Evolutionary conservation across 495 filamentous ascomycete genomes (phyloP), one percentile per base, ranked within the genome.

Genomic region (Saxispiralis lemnorum): DNA sequence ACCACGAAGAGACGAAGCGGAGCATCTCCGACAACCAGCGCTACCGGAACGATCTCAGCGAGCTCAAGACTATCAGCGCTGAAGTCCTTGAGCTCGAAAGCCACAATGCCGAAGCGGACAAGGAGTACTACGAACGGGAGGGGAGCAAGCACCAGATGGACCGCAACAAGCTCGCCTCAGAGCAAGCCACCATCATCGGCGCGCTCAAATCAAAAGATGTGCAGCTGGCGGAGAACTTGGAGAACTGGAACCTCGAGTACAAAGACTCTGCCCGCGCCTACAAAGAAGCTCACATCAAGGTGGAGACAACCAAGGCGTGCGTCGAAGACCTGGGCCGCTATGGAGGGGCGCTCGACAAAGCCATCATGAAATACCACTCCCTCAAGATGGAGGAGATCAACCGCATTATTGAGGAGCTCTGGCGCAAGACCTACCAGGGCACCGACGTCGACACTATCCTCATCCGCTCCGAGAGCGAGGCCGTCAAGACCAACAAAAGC

Each of bases 351-450:
- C 67, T 99, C 20, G 88, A 94, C 61, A 80, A 86, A 49, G 89
- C 92, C 43, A 89, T 99, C 59, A 95, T 99, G 86, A 79, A 76
- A 51, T 96, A 85, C 56, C 89, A 99, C 61, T 70, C 75, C 16
- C 61, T 92, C 43, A 99, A 96, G 66, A 99, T 99, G 89, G 86
- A 88, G 56, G 88, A 96, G 55, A 93, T 99, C 62, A 99, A 99
- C 57, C 71, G 77, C 40, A 94, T 94, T 56, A 71, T 88, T 49
- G 83, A 82, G 51, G 89, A 99, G 59, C 74, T 99, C 16, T 99
- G 89, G 89, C 83, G 84, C 62, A 78, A 72, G 56, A 94, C 92
- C 2, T 99, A 99, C 63, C 84, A 93, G 56, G 89, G 89, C 48
- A 95, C 88, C 3, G 89, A 99, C 58, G 84, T 99, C 47, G 89